Evolutionary conservation across 78 protist species (phyloP), one percentile per base, ranked within the genome.

Genomic region (Dictyostelium intermedium): DNA sequence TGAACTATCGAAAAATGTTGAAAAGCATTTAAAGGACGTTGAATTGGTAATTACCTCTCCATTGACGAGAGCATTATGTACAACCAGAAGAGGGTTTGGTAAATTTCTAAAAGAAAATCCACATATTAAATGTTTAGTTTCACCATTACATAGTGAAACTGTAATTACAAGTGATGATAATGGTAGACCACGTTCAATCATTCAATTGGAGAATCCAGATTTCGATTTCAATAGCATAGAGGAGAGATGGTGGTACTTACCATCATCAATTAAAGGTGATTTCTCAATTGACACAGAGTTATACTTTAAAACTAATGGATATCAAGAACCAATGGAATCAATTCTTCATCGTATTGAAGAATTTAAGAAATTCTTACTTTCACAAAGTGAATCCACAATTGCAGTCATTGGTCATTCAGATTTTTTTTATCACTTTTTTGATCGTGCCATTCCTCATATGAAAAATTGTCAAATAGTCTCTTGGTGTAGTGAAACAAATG

Each of bases 211-310:
- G 20, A 80, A 45, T 18, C 93, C 82, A 27, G 87, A 89, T 11
- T 89, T 78, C 69, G 85, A 89, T 47, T 56, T 80, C 6, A 18
- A 39, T 11, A n/a, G 41, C 10, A 41, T 80, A 20, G 63, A 89
- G 45, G 93, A 89, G 27, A 45, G 93, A 20, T 89, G 93, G 93
- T 89, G 85, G 85, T 89, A 80, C 14, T 11, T 89, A 1, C 93
- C 93, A 43, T 43, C 37, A 11, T 47, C 70, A 6, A 39, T 89
- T 30, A 87, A 80, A 66, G n/a, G 13, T 10, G 93, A 89, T n/a
- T 7, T 80, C 3, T 27, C 81, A 8, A 66, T 89, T 23, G 93
- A 89, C n/a, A 30, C 72, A 11, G 80, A 89, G 45, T 85, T 80
- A 41, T 89, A 80, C 25, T 89, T 89, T 80, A 89, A 89, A 63